Percentiles rank a stretch among this genome's conserved stretches.
phyloP scores from a whole-genome alignment of 2,329 filamentous ascomycete genomes.

The Pseudogymnoascus sp. region DNA sequence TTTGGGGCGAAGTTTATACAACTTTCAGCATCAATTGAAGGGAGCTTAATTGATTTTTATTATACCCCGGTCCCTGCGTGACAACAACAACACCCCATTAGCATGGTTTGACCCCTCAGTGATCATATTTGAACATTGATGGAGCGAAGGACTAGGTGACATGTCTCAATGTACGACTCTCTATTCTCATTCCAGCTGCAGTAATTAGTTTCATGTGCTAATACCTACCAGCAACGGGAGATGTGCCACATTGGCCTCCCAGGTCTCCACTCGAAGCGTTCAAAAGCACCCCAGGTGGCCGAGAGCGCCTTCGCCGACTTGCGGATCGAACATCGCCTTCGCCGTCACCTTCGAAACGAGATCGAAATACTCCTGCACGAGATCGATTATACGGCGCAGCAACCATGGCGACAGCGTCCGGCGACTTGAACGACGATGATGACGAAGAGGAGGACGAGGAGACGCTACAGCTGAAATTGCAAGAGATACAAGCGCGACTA shows the following conservation, averaged over 20 bases:
- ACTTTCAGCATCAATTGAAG: background rate
- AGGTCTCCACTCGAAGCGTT: slow-evolving; percentile 59
- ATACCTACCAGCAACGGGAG: slow-evolving; percentile 20
- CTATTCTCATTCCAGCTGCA: background rate
- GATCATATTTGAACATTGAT: background rate
- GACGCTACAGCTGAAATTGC: slow-evolving; percentile 74
- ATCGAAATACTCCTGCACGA: background rate
- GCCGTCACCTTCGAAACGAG: slow-evolving; percentile 54
- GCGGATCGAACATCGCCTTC: slow-evolving; percentile 60
- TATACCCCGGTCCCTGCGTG: slow-evolving; percentile 6
- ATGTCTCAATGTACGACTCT: slow-evolving; percentile 25
- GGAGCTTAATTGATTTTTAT: slow-evolving; percentile 3
- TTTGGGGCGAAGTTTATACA: slow-evolving; percentile 2
- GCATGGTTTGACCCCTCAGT: slow-evolving; percentile 5
- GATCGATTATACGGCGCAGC: slow-evolving; percentile 2
- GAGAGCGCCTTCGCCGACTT: slow-evolving; percentile 63
- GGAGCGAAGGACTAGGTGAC: background rate
- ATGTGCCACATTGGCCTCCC: slow-evolving; percentile 56
- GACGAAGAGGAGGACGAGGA: slow-evolving; percentile 81
- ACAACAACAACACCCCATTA: slow-evolving; percentile 1
- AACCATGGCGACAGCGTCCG: slow-evolving; percentile 8
- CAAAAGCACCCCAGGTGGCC: slow-evolving; percentile 66
- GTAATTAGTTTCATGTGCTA: slow-evolving; percentile 3
- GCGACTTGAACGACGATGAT: slow-evolving; percentile 35
- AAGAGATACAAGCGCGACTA: slow-evolving; percentile 80